A percentile compares a stretch with the other conserved stretches of the same genome.
These are phyloP conservation scores for Cladorrhinum sp. DNA, from an alignment of 2,329 filamentous ascomycete species.

Conservation along the genomic window DNA sequence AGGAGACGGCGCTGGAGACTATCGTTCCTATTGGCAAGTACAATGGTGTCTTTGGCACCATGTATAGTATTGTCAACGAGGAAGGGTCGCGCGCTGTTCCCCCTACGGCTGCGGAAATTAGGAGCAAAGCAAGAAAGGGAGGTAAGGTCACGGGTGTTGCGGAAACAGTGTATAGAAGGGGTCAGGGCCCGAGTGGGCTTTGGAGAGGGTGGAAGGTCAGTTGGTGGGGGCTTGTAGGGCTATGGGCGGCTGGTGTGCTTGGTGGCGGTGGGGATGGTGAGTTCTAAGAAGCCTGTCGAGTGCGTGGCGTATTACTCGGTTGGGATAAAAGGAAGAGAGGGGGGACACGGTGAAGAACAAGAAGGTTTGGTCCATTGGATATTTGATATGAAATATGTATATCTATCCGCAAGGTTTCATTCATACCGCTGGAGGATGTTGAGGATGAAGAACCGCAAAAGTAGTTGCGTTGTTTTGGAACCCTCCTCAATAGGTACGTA, in stretches of 20 bases:
- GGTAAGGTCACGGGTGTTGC: slow-evolving; percentile 34
- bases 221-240: slow-evolving; percentile 72
- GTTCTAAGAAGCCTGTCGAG: no score
- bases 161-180: slow-evolving; percentile 51
- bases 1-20: slow-evolving; percentile 54
- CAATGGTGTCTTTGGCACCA: slow-evolving; percentile 82
- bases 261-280: slow-evolving; percentile 60
- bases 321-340: no score
- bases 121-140: slow-evolving; percentile 31
- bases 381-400: no score
- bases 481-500: no score
- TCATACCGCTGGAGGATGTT: no score
- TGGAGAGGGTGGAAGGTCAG: slow-evolving; percentile 75
- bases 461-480: no score
- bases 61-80: slow-evolving; percentile 80
- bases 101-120: slow-evolving; percentile 32
- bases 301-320: no score
- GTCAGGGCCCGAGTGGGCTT: slow-evolving; percentile 66
- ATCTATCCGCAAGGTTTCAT: no score
- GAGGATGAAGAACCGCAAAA: no score
- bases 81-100: slow-evolving; percentile 65
- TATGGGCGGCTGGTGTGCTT: slow-evolving; percentile 68
- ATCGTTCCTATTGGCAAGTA: slow-evolving; percentile 80
- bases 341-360: no score
- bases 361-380: no score